Conservation (phyloP, 1,284 basidiomycete species). For the Ustilago curta region DNA sequence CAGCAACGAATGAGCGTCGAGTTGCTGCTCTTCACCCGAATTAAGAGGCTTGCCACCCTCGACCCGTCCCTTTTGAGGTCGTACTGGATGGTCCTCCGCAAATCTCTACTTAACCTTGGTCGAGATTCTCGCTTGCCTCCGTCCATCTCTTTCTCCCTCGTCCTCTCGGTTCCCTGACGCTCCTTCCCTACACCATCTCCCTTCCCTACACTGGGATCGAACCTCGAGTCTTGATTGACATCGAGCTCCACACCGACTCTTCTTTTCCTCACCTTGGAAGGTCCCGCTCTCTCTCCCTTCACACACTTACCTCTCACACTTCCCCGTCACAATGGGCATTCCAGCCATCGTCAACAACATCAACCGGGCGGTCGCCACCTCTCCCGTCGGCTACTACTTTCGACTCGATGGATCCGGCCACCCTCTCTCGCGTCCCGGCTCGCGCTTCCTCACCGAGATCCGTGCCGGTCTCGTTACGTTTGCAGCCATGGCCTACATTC, state of each 20-base stretch:
- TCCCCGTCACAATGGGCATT: slow-evolving; percentile 30
- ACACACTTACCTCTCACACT: neutral
- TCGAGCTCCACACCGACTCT: slow-evolving; percentile 8
- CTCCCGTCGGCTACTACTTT: slow-evolving; percentile 82
- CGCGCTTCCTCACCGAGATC: slow-evolving; percentile 74
- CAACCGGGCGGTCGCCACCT: slow-evolving; percentile 75
- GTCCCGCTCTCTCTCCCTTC: neutral
- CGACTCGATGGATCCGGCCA: slow-evolving; percentile 84
- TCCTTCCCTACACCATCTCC: slow-evolving; percentile 8
- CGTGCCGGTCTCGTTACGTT: slow-evolving; percentile 67
- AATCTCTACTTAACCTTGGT: slow-evolving; percentile 3
- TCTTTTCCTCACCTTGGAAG: neutral
- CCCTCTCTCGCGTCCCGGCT: slow-evolving; percentile 79
- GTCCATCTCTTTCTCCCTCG: neutral
- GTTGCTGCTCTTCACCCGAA: neutral
- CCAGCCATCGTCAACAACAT: slow-evolving; percentile 42
- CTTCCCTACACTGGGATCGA: neutral
- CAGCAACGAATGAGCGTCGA: slow-evolving; percentile 1
- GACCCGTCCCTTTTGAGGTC: neutral
- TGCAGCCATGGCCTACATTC: slow-evolving; percentile 72
- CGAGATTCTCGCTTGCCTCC: neutral
- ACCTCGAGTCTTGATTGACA: slow-evolving; percentile 41
- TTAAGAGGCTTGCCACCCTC: slow-evolving; percentile 6
- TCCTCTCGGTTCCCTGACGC: slow-evolving; percentile 1
- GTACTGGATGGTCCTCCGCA: neutral